These are phyloP conservation scores for Alternaria alternata DNA, from an alignment of 2,329 filamentous ascomycete genomes.

Conservation along the genomic window DNA sequence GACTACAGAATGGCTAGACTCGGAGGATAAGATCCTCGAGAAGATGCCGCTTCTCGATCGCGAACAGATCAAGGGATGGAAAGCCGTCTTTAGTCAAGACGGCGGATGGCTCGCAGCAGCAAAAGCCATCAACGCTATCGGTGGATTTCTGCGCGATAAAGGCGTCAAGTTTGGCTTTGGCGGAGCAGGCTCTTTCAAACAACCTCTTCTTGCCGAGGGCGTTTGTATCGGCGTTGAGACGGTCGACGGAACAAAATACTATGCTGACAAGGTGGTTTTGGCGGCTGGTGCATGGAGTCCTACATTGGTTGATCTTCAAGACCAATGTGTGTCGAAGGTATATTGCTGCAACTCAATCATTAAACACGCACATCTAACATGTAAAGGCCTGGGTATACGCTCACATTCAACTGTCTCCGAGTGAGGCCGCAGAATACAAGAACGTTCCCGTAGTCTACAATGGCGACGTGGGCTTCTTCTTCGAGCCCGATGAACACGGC, in stretches of 20 bases:
- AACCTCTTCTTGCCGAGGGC: slow-evolving; percentile 50
- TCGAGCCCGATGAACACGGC: slow-evolving; percentile 57
- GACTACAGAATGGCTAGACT: slow-evolving; percentile 55
- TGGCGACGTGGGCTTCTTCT: slow-evolving; percentile 59
- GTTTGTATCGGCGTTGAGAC: slow-evolving; percentile 56
- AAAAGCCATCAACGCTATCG: slow-evolving; percentile 59
- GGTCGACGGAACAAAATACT: slow-evolving; percentile 52
- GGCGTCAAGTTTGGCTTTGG: slow-evolving; percentile 57
- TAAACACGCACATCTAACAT: neutral
- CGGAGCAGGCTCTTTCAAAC: slow-evolving; percentile 54
- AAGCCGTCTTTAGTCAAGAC: slow-evolving; percentile 55
- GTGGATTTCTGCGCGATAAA: slow-evolving; percentile 47
- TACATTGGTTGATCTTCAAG: slow-evolving; percentile 37
- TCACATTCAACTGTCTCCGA: slow-evolving; percentile 59
- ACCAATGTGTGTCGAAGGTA: slow-evolving; percentile 61
- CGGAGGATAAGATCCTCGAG: slow-evolving; percentile 54
- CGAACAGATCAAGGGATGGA: slow-evolving; percentile 58
- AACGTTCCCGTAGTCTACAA: slow-evolving; percentile 65
- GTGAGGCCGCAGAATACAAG: slow-evolving; percentile 59
- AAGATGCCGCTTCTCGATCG: slow-evolving; percentile 53
- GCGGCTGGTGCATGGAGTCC: slow-evolving; percentile 51
- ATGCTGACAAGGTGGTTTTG: slow-evolving; percentile 56
- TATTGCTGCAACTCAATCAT: slow-evolving; percentile 19
- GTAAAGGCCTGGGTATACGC: slow-evolving; percentile 61
- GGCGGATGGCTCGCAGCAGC: slow-evolving; percentile 60